Conservation (phyloP, 345 rosid species). For the Nasturtium officinale region DNA sequence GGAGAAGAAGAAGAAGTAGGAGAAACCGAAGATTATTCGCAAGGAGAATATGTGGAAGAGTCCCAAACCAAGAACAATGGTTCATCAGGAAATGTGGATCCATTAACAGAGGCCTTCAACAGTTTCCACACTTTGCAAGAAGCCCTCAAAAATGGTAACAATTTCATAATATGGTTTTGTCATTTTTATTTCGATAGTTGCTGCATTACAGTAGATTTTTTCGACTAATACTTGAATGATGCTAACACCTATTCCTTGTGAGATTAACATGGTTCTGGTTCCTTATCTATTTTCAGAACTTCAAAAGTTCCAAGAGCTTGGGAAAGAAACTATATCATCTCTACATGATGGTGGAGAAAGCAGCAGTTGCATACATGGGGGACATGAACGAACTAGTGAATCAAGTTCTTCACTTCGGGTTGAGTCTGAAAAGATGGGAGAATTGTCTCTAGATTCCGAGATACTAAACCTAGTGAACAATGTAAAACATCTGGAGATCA, state of each 20-base stretch:
- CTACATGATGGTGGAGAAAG: constrained; percentile 40
- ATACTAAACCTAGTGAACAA: constrained; percentile 53
- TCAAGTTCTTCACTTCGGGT: constrained; percentile 48
- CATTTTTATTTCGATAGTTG: constrained; percentile 8
- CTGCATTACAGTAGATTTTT: neutral
- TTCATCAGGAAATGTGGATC: constrained; percentile 53
- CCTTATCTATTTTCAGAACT: constrained; percentile 51
- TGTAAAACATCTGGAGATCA: constrained; percentile 52
- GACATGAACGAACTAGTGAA: constrained; percentile 35
- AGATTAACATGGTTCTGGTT: constrained; percentile 9
- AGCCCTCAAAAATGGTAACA: constrained; percentile 63
- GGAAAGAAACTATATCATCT: constrained; percentile 45
- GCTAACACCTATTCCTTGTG: neutral
- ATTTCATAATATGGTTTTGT: constrained; percentile 6
- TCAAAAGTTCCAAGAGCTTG: constrained; percentile 57
- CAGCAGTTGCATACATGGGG: constrained; percentile 34
- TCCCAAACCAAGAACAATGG: constrained; percentile 46
- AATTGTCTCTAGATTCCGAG: constrained; percentile 47
- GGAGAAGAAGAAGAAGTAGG: constrained; percentile 48
- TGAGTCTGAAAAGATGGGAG: constrained; percentile 41
- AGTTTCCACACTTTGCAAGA: constrained; percentile 65
- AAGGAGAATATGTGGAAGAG: constrained; percentile 54
- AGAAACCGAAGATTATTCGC: constrained; percentile 47
- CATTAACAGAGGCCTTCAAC: constrained; percentile 53
- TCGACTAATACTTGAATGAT: neutral